Base-by-base conservation (phyloP, 1,284 basidiomycete species). In the Sparassis latifolia region DNA sequence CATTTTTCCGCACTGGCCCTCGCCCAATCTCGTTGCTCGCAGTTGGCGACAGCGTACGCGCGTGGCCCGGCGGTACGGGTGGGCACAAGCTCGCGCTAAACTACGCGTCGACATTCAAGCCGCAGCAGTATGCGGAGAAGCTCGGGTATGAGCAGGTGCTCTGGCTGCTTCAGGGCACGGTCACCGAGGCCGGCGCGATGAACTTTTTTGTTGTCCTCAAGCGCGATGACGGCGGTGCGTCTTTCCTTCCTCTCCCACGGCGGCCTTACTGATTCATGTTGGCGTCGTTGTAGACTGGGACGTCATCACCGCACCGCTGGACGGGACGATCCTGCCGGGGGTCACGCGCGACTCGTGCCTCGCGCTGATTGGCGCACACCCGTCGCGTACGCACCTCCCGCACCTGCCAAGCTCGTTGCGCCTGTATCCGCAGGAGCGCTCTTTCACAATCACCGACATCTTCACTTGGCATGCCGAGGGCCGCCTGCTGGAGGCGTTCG, bases 31-130 rank as follows among this genome's bases (percentile, higher is more conserved):
- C 84, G 1, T 71, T 94, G 7, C 79, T 89, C 48, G 89, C 86
- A 1, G 79, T 86, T 9, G 69, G 72, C 27, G 77, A 84, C 44
- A 76, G 74, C 55, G 87, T 91, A 3, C 81, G 92, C 42, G 78
- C 91, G 0, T 92, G 89, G 89, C 91, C 90, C 0, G 90, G 90
- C 72, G 89, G 83, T 9, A 86, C 82, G 0, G 85, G 85, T 32
- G 77, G 69, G 0, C 70, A 77, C 69, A 87, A 86, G 65, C 69
- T 88, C 31, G 81, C 80, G 0, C 62, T 80, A 27, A 91, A 91
- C 69, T 91, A 90, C 62, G 71, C 84, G 0, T 80, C 85, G 0
- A 78, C 78, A 4, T 86, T 91, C 67, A 65, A 79, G 20, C 81
- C 88, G 1, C 86, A 87, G 65, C 70, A 75, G 38, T 64, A 74